Conservation (phyloP, 2,329 filamentous ascomycete genomes). For the Penicillium sp. region DNA sequence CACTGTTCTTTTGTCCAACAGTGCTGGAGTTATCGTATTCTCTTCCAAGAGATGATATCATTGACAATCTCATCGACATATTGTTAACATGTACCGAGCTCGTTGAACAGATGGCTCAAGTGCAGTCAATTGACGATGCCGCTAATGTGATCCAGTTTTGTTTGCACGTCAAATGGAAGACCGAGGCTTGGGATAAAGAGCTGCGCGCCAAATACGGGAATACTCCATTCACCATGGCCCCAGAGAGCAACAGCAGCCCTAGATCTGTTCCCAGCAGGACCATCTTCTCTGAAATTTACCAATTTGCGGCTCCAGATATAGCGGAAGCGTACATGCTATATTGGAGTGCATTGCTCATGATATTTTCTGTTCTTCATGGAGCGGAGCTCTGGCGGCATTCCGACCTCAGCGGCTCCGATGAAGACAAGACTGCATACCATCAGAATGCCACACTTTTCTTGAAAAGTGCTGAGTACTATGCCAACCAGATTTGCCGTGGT, state of each 20-base stretch:
- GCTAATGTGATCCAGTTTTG: constrained; percentile 1
- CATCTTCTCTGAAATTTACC: constrained; percentile 7
- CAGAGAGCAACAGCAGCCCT: not conserved
- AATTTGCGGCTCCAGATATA: constrained; percentile 12
- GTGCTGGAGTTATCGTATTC: constrained; percentile 6
- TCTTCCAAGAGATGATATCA: constrained; percentile 1
- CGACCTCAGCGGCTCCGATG: not conserved
- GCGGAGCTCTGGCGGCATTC: not conserved
- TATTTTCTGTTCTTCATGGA: constrained; percentile 11
- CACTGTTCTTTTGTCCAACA: constrained; percentile 14
- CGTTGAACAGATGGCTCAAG: constrained; percentile 6
- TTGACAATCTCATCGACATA: constrained; percentile 17
- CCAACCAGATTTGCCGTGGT: constrained; percentile 15
- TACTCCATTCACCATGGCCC: not conserved
- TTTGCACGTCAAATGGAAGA: constrained; percentile 1
- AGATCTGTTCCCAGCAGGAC: not conserved
- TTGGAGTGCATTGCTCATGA: constrained; percentile 13
- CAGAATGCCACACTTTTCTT: not conserved
- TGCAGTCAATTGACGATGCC: not conserved
- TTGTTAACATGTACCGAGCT: constrained; percentile 14
- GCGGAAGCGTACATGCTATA: constrained; percentile 16
- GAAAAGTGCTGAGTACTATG: constrained; percentile 2
- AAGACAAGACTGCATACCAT: not conserved
- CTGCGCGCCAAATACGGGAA: not conserved
- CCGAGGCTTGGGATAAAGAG: constrained; percentile 7